Evolutionary conservation across 306 rosid species (phyloP).

Genomic region (Casuarina glauca): DNA sequence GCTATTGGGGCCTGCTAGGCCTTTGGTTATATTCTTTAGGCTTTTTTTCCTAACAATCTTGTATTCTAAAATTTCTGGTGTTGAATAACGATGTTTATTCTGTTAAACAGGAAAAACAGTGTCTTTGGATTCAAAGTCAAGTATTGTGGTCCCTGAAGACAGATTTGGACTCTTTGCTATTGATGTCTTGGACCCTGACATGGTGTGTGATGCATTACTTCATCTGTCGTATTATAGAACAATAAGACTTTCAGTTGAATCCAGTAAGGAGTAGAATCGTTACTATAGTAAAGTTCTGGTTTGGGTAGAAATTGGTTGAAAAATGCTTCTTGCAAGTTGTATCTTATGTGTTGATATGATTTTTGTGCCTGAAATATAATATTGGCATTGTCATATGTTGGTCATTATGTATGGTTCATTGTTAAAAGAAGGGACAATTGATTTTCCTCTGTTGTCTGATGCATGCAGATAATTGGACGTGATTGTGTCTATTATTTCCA

Average conservation of each 20-base stretch:
- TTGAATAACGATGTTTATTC: constrained; percentile 8
- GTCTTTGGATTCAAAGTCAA: constrained; percentile 65
- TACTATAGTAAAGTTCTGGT: not conserved
- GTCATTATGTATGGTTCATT: not conserved
- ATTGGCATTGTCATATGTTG: not conserved
- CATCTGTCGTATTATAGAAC: not conserved
- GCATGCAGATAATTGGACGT: constrained; percentile 72
- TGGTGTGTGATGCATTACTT: constrained; percentile 52
- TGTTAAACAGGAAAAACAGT: constrained; percentile 67
- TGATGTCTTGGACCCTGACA: constrained; percentile 86
- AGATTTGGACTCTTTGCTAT: constrained; percentile 81
- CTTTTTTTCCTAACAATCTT: not conserved
- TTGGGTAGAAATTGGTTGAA: not conserved
- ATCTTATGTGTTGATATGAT: not conserved
- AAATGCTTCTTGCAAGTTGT: not conserved
- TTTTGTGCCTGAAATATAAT: not conserved
- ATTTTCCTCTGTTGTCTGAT: constrained; percentile 9
- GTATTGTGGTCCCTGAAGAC: constrained; percentile 75
- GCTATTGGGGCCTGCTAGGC: no score
- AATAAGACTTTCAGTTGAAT: not conserved
- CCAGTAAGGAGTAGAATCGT: not conserved
- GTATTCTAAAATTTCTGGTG: not conserved
- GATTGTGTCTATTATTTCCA: constrained; percentile 86
- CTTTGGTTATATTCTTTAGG: not conserved
- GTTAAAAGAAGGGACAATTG: not conserved